Conservation (phyloP, 1,139 yeast genomes). For the Pichia terricola region DNA sequence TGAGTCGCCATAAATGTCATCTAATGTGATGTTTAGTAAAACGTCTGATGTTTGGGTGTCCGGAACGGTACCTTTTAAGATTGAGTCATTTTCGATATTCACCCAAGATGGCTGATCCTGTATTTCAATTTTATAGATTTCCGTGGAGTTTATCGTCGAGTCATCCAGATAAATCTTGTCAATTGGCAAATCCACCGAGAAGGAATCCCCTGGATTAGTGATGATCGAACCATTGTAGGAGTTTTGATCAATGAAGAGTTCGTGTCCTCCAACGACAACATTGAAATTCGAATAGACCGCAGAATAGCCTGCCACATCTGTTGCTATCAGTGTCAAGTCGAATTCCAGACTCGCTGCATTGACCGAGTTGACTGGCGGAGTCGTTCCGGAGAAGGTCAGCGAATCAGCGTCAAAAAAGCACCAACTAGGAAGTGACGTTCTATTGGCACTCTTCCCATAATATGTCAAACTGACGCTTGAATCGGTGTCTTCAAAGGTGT, state of each 20-base stretch:
- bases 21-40: slow-evolving; percentile 45
- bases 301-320: slow-evolving; percentile 69
- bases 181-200: slow-evolving; percentile 54
- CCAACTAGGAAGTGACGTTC: slow-evolving; percentile 92
- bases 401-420: slow-evolving; percentile 50
- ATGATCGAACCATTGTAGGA: slow-evolving; percentile 41
- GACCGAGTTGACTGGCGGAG: slow-evolving; percentile 75
- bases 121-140: slow-evolving; percentile 46
- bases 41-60: slow-evolving; percentile 30
- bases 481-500: slow-evolving; percentile 41
- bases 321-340: slow-evolving; percentile 66
- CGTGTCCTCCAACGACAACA: slow-evolving; percentile 81
- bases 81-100: slow-evolving; percentile 31
- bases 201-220: slow-evolving; percentile 52
- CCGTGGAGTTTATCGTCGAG: slow-evolving; percentile 32
- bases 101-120: slow-evolving; percentile 56
- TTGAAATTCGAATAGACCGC: slow-evolving; percentile 65
- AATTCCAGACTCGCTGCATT: slow-evolving; percentile 81
- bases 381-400: slow-evolving; percentile 74
- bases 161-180: slow-evolving; percentile 54
- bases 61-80: slow-evolving; percentile 55
- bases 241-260: slow-evolving; percentile 46
- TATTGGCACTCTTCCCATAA: slow-evolving; percentile 72
- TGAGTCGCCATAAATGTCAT: slow-evolving; percentile 55
- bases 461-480: slow-evolving; percentile 51